Percentiles rank a stretch among this genome's conserved stretches.
Evolutionary conservation across 2,329 filamentous ascomycete genomes (phyloP).

Genomic region (Cercospora beticola): DNA sequence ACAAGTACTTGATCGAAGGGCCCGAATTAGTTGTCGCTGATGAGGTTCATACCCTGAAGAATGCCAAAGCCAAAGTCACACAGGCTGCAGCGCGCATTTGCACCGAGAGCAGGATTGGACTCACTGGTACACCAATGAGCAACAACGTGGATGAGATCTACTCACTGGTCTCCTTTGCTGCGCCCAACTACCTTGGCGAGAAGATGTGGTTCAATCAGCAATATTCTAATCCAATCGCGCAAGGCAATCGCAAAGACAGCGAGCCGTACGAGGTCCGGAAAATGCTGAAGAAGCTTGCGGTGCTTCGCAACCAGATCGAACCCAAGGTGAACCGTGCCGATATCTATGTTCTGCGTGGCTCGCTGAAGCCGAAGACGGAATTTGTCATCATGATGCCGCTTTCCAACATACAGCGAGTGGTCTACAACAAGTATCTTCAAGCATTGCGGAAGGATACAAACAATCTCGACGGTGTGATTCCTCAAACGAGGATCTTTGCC

Average conservation of each 20-base stretch:
- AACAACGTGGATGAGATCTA: slow-evolving; percentile 85
- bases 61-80: slow-evolving; percentile 55
- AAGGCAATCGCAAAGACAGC: slow-evolving; percentile 69
- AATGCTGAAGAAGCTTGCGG: slow-evolving; percentile 65
- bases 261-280: slow-evolving; percentile 53
- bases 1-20: slow-evolving; percentile 55
- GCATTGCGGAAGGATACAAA: slow-evolving; percentile 42
- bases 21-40: slow-evolving; percentile 78
- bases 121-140: slow-evolving; percentile 82
- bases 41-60: slow-evolving; percentile 81
- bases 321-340: slow-evolving; percentile 78
- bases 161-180: slow-evolving; percentile 84
- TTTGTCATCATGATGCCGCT: slow-evolving; percentile 76
- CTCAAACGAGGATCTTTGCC: slow-evolving; percentile 46
- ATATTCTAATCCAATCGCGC: slow-evolving; percentile 72
- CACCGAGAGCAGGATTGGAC: slow-evolving; percentile 71
- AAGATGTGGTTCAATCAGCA: slow-evolving; percentile 65
- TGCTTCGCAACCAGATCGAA: slow-evolving; percentile 68
- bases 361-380: slow-evolving; percentile 73
- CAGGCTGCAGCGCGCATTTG: slow-evolving; percentile 58
- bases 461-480: not conserved
- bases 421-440: slow-evolving; percentile 60
- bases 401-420: slow-evolving; percentile 61
- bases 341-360: slow-evolving; percentile 63
- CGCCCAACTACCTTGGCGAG: slow-evolving; percentile 72